These are phyloP conservation scores for Debaryomyces subglobosus DNA, from an alignment of 1,139 yeast genomes.

Conservation along the genomic window DNA sequence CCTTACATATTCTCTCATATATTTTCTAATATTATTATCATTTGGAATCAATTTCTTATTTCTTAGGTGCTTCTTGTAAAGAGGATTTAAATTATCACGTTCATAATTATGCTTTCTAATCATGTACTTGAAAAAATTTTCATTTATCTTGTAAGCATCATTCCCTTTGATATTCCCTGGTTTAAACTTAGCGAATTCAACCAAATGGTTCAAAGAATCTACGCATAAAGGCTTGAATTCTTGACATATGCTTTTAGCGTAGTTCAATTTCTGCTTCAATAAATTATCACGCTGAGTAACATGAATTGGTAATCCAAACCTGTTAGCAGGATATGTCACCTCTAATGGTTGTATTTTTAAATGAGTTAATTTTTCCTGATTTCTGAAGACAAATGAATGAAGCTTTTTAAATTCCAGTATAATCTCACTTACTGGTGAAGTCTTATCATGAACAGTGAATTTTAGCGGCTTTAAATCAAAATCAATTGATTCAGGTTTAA, in stretches of 20 bases:
- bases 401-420: conserved; percentile 19
- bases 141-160: conserved; percentile 23
- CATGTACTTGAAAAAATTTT: conserved; percentile 34
- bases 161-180: conserved; percentile 9
- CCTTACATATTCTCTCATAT: conserved; percentile 33
- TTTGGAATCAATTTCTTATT: conserved; percentile 34
- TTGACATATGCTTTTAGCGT: conserved; percentile 24
- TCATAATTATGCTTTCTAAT: conserved; percentile 23
- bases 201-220: conserved; percentile 20
- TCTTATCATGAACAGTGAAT: neutral
- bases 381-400: conserved; percentile 25
- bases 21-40: conserved; percentile 33
- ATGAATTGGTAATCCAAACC: conserved; percentile 37
- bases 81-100: conserved; percentile 16
- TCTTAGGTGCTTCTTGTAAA: conserved; percentile 21
- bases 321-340: conserved; percentile 35
- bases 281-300: conserved; percentile 29
- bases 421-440: conserved; percentile 7
- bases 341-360: conserved; percentile 34
- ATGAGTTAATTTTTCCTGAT: conserved; percentile 24
- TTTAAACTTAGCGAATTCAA: conserved; percentile 18
- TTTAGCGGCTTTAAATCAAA: conserved; percentile 8
- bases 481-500: conserved; percentile 1
- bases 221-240: conserved; percentile 27
- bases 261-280: conserved; percentile 27